Evolutionary conservation across 495 filamentous ascomycete genomes (phyloP), one percentile per base, ranked within the genome.

Genomic region (Xylaria curta): DNA sequence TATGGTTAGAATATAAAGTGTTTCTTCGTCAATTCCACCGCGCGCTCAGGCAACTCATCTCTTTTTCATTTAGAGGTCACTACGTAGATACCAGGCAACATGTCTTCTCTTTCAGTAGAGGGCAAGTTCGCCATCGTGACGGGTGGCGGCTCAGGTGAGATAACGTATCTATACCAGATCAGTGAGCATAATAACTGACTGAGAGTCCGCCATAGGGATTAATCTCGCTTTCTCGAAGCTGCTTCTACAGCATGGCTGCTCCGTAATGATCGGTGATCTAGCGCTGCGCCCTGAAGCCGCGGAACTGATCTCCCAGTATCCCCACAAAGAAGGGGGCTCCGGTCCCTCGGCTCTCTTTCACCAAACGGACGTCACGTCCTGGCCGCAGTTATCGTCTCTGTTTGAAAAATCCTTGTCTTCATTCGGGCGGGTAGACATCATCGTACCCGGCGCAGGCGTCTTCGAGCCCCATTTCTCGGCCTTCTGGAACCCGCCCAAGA

Each of bases 41-140:
- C 13, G 12, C 13, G 24, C 15, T 12, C 10, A 38, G 2, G 4
- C 2, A 33, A n/a, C 4, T 59, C 33, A 1, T 13, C 0, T 38
- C 3, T 59, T 21, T 10, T 59, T 38, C 17, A 19, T 38, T 17
- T n/a, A 59, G 19, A 9, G 36, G n/a, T 13, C 9, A 24, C n/a
- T 44, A 3, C 4, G 12, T 44, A 62, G n/a, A 19, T 4, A 46
- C 2, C 9, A 7, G 15, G 38, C 42, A 33, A 44, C 4, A 69
- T 69, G 66, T 44, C 53, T 56, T 47, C 66, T 31, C 66, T 69
- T 46, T 69, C 66, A 4, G 86, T 92, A 13, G 69, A 84, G 64
- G 90, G 89, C 59, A 90, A 89, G 80, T 85, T 85, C 49, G 91
- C 91, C n/a, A 89, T 93, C 67, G 81, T 92, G 26, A 93, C 91